Base-by-base conservation (phyloP, 2,329 filamentous ascomycete species). In the Fusarium vanettenii region DNA sequence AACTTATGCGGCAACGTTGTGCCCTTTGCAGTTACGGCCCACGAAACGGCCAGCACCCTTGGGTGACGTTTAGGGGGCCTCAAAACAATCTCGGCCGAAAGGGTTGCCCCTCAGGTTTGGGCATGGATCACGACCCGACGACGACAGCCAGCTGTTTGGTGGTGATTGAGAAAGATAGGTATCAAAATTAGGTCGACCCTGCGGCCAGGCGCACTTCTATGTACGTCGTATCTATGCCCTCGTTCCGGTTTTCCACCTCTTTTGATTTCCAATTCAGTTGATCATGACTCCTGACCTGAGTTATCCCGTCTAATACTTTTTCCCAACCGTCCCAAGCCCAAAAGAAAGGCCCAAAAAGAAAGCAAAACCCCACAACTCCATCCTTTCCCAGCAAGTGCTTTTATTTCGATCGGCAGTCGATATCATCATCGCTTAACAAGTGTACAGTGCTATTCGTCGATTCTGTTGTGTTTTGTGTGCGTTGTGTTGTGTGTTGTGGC, bases 261-360 rank as follows among this genome's bases (percentile, higher is more conserved):
- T 63, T 60, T 69, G 68, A 72, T 73, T 70, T 76, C 64, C 66
- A 63, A 69, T 76, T 63, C 67, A 65, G 70, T 75, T 55, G 69
- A 72, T 67, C 64, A 70, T 73, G 45, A 72, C 67, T 69, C 62
- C 74, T 66, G 66, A 76, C 60, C 61, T 69, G 66, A 76, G 74
- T 72, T 66, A 55, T 72, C 67, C 76, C 69, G 69, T 78, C 77
- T 79, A 73, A 60, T 77, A 76, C 71, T 78, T 78, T 78, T 79
- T 71, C 77, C 75, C 69, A 75, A 74, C 75, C 75, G 64, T 76
- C 67, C 74, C 66, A 69, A 48, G 64, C 64, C 45, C 61, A 52
- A 57, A 70, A 67, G 69, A 78, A 76, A 76, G 48, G 60, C 65
- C 45, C 60, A 37, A 78, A 67, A 70, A 67, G 69, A 76, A 75